Conservation (phyloP, 352 stramenopile species). For the Globisporangium spinosum region DNA sequence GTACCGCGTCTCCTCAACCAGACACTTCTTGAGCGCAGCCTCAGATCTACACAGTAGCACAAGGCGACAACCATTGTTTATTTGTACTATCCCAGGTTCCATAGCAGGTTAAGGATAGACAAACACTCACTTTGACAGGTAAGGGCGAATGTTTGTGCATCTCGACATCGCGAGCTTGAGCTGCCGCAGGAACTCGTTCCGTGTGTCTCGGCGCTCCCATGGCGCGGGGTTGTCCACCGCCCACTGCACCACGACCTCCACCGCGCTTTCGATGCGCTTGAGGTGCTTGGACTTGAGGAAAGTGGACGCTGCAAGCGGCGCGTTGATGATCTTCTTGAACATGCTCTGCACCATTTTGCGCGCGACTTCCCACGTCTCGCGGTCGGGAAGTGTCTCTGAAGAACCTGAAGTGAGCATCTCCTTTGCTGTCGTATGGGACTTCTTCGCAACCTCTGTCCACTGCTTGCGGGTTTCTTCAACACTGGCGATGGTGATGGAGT, state of each 20-base stretch:
- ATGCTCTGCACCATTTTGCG: background rate
- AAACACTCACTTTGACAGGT: background rate
- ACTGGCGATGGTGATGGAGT: background rate
- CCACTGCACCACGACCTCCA: constrained; percentile 5
- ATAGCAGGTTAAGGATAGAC: background rate
- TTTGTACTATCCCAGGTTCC: background rate
- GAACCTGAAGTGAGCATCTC: background rate
- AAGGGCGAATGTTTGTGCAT: background rate
- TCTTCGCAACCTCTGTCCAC: background rate
- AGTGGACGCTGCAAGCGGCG: background rate
- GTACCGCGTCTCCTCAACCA: background rate
- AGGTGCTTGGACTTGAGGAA: constrained; percentile 3
- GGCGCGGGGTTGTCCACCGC: background rate
- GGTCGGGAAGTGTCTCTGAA: background rate
- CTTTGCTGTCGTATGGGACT: background rate
- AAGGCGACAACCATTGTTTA: background rate
- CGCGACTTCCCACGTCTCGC: background rate
- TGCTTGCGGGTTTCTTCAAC: background rate
- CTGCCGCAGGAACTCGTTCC: constrained; percentile 1
- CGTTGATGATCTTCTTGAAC: constrained; percentile 1
- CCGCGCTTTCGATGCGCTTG: background rate
- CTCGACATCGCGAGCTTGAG: constrained; percentile 1
- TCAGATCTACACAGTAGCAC: background rate
- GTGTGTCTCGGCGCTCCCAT: constrained; percentile 1
- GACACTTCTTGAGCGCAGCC: background rate